These are phyloP conservation scores for Didymella arachidicola DNA, from an alignment of 2,329 filamentous ascomycete species.

Conservation along the genomic window DNA sequence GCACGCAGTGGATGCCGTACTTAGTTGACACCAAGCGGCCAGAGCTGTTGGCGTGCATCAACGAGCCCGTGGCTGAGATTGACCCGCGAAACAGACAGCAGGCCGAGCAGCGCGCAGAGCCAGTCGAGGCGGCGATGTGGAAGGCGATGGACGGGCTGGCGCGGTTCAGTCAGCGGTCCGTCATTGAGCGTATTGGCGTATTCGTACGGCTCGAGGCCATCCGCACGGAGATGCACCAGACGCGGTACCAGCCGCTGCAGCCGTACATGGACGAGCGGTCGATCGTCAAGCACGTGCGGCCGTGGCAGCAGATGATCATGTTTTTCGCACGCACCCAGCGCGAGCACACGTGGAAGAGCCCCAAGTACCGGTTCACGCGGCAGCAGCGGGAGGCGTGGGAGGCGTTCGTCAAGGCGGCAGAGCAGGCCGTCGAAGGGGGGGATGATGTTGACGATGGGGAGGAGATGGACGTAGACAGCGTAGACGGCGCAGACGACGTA, in stretches of 20 bases:
- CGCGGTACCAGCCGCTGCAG: constrained; percentile 8
- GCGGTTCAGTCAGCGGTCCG: background rate
- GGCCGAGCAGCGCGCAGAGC: background rate
- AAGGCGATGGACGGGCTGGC: background rate
- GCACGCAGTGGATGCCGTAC: background rate
- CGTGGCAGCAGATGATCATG: constrained; percentile 1
- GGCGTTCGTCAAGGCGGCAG: constrained; percentile 18
- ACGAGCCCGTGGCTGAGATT: background rate
- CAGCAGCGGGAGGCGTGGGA: constrained; percentile 22
- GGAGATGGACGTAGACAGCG: constrained; percentile 7
- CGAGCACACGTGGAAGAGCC: background rate
- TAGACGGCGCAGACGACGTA: too few relatives aligned
- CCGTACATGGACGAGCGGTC: background rate
- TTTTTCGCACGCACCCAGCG: background rate
- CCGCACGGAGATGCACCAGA: constrained; percentile 29
- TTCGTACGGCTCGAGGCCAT: constrained; percentile 31
- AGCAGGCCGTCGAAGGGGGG: background rate
- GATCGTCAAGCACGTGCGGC: background rate
- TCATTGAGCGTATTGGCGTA: constrained; percentile 10
- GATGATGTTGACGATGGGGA: too few relatives aligned
- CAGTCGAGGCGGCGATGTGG: background rate
- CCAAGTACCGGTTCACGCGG: constrained; percentile 9
- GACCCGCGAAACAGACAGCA: too few relatives aligned
- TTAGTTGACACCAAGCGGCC: background rate
- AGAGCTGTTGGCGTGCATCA: background rate